Evolutionary conservation across 2,329 filamentous ascomycete species (phyloP), one percentile per base, ranked within the genome.

Genomic region (Aureobasidium mangrovei): DNA sequence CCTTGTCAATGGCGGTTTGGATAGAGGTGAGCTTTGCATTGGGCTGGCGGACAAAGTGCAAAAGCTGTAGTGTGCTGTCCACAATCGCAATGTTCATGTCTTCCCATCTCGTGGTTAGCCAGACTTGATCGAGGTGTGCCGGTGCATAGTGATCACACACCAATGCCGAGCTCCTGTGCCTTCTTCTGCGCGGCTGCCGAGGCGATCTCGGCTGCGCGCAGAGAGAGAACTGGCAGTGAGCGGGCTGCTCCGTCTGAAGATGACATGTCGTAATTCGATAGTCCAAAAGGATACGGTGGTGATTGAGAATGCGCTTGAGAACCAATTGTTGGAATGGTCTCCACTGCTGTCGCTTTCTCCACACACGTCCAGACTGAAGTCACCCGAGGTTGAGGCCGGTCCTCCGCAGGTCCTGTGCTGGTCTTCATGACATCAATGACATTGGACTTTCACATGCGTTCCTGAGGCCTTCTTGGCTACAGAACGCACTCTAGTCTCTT

Each of bases 1-100:
- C 77, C 58, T 80, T 78, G 46, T 84, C 81, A 10, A 86, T 84
- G 0, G 81, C 77, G 63, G 85, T 77, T 65, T 80, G 78, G 59
- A 83, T 77, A 3, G 78, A 72, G n/a, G 74, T 76, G 10, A 75
- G 60, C 58, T 76, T 77, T 24, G 74, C 73, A 56, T 65, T 68
- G 59, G 74, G 72, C 72, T 76, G 75, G 60, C 74, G 72, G 18
- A 64, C 64, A 63, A 77, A 77, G 59, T 71, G 69, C 33, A 76
- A 65, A 40, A 77, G 70, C 55, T 76, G 72, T 36, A 70, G 69
- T 31, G 70, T 67, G 31, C 65, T 60, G 61, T 77, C 74, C 54
- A 75, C 69, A 54, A 77, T 64, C 55, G 74, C 74, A 56, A 77
- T 77, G 67, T 77, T 77, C 63, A 69, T 67, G 57, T 75, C 75